These are phyloP conservation scores for Eucalyptus melliodora DNA, from an alignment of 345 rosid species.

Conservation along the genomic window DNA sequence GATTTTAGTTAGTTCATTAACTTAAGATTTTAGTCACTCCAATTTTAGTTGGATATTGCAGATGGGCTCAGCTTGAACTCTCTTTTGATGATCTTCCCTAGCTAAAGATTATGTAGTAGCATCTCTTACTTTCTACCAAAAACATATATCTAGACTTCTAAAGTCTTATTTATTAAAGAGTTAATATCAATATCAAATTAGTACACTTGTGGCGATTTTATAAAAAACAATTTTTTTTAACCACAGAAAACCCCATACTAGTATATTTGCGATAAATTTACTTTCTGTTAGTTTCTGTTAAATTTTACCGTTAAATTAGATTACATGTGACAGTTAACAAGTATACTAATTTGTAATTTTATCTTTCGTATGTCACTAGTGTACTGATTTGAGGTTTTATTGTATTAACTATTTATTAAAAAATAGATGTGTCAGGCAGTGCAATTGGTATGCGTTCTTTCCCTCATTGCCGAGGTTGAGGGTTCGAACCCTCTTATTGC, in stretches of 20 bases:
- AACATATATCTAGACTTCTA: too few species aligned
- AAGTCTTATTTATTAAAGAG: not conserved
- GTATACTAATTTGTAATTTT: too few species aligned
- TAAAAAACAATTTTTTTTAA: too few species aligned
- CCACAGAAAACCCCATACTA: accelerated
- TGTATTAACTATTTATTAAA: too few species aligned
- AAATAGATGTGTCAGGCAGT: too few species aligned
- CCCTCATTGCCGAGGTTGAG: too few species aligned
- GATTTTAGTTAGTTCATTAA: not conserved
- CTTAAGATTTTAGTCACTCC: too few species aligned
- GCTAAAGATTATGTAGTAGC: not conserved
- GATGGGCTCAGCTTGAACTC: not conserved
- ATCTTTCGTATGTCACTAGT: accelerated
- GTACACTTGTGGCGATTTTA: accelerated
- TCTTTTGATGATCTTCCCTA: not conserved
- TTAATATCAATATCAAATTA: too few species aligned
- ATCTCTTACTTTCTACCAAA: not conserved
- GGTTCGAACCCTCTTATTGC: too few species aligned
- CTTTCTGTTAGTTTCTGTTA: accelerated
- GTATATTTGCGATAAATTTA: too few species aligned
- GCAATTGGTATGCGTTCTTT: too few species aligned
- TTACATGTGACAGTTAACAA: accelerated
- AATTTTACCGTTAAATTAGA: too few species aligned
- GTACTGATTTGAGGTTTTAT: accelerated
- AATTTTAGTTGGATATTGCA: not conserved